These are phyloP conservation scores for Babesia bovis DNA, from an alignment of 169 alveolate genomes.

Conservation along the genomic window DNA sequence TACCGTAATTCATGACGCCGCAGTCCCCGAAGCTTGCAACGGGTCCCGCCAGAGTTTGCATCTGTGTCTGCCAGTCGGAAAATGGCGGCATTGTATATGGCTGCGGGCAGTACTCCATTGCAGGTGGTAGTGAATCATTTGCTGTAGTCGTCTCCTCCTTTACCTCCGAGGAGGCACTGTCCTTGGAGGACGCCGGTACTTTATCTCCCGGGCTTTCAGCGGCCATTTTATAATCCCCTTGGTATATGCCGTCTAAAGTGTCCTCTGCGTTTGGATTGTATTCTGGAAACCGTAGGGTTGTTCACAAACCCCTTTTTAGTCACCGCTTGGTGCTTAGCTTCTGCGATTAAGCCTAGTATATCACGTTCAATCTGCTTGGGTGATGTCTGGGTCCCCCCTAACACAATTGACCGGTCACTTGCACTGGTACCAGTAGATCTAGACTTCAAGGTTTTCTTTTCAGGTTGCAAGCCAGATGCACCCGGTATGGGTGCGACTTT, in stretches of 20 bases:
- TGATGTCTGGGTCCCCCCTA: neutral
- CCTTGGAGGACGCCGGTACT: no score
- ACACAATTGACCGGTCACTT: neutral
- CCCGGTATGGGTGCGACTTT: neutral
- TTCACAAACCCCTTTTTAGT: slow-evolving; percentile 9
- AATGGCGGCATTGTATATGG: neutral
- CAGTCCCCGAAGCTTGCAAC: neutral
- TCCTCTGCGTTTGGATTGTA: slow-evolving; percentile 12
- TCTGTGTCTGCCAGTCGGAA: slow-evolving; percentile 21
- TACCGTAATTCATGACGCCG: no score
- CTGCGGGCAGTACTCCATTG: no score
- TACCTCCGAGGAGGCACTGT: no score
- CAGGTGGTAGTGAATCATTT: no score
- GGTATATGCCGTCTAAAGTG: neutral
- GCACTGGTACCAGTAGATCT: neutral
- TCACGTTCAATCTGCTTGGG: slow-evolving; percentile 1
- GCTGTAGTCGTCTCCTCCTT: neutral
- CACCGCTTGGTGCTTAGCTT: slow-evolving; percentile 33
- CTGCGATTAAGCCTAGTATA: slow-evolving; percentile 12
- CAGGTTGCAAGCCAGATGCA: neutral
- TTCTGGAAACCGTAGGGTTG: slow-evolving; percentile 33
- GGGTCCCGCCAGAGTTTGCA: slow-evolving; percentile 10
- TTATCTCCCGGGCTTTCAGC: no score
- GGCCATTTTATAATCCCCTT: slow-evolving; percentile 2
- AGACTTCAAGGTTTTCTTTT: neutral